Conservation (phyloP, 169 alveolate genomes). For the Babesia caballi region DNA sequence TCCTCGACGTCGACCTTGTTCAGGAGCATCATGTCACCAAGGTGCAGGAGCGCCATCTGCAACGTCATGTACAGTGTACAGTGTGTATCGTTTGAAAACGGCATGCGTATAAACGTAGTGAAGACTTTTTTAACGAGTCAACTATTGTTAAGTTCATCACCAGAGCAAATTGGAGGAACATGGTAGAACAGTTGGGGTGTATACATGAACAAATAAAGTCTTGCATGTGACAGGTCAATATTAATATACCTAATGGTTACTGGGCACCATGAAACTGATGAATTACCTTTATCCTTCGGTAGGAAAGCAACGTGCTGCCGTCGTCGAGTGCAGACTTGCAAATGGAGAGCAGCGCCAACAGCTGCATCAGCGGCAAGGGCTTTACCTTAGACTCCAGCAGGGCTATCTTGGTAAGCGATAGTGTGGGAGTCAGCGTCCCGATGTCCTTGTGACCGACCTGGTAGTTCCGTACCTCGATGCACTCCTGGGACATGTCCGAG, state of each 20-base stretch:
- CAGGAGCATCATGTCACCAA: constrained; percentile 43
- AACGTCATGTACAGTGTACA: too few species aligned
- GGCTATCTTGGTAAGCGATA: constrained; percentile 43
- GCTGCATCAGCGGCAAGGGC: constrained; percentile 51
- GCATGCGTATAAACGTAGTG: too few species aligned
- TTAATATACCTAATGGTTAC: too few species aligned
- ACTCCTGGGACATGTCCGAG: neutral
- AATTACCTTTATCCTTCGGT: constrained; percentile 24
- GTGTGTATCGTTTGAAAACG: too few species aligned
- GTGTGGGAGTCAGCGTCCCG: constrained; percentile 55
- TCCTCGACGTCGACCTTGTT: constrained; percentile 38
- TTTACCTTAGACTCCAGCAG: constrained; percentile 17
- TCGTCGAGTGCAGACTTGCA: constrained; percentile 29
- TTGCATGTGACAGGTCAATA: too few species aligned
- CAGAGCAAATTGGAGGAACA: neutral
- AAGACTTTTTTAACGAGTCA: too few species aligned
- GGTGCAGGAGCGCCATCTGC: constrained; percentile 38
- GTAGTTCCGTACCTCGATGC: constrained; percentile 20
- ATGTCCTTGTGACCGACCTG: constrained; percentile 56
- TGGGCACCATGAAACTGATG: too few species aligned
- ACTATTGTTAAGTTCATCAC: too few species aligned
- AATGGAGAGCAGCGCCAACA: constrained; percentile 32
- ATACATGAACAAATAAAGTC: too few species aligned
- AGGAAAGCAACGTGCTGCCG: constrained; percentile 1
- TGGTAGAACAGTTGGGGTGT: too few species aligned